Evolutionary conservation across 495 filamentous ascomycete genomes (phyloP).

Genomic region (Aspergillus kassunensis): DNA sequence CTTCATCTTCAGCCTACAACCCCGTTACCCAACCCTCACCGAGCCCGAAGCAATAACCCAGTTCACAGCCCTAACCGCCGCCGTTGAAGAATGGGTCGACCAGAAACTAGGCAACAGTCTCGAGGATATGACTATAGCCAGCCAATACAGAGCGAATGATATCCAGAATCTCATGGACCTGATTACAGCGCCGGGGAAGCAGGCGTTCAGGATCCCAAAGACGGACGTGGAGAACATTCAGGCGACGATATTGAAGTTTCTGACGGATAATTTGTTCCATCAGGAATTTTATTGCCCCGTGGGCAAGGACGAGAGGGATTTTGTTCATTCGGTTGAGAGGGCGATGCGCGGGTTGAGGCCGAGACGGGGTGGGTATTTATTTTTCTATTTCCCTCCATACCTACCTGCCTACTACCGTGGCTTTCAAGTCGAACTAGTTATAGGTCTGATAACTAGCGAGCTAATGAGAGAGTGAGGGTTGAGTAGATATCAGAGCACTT

Average conservation of each 20-base stretch:
- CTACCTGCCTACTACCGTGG: not conserved
- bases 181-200: not conserved
- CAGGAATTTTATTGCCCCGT: conserved; percentile 10
- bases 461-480: not conserved
- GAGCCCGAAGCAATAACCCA: not conserved
- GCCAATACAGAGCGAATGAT: not conserved
- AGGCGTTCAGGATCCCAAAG: not conserved
- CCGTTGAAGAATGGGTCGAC: conserved; percentile 10
- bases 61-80: not conserved
- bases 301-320: not conserved
- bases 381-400: not conserved
- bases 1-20: conserved; percentile 9
- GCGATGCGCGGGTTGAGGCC: not conserved
- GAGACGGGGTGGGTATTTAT: conserved; percentile 1
- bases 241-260: not conserved
- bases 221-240: conserved; percentile 9
- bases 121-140: not conserved
- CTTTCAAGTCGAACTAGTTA: no score
- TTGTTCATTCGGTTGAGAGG: not conserved
- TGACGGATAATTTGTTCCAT: not conserved
- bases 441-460: no score
- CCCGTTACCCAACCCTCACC: not conserved
- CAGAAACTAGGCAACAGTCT: conserved; percentile 8
- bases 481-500: not conserved
- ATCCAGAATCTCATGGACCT: conserved; percentile 6